Evolutionary conservation across 2,329 filamentous ascomycete genomes (phyloP), one percentile per base, ranked within the genome.

Genomic region (Chrysoporthe cubensis): DNA sequence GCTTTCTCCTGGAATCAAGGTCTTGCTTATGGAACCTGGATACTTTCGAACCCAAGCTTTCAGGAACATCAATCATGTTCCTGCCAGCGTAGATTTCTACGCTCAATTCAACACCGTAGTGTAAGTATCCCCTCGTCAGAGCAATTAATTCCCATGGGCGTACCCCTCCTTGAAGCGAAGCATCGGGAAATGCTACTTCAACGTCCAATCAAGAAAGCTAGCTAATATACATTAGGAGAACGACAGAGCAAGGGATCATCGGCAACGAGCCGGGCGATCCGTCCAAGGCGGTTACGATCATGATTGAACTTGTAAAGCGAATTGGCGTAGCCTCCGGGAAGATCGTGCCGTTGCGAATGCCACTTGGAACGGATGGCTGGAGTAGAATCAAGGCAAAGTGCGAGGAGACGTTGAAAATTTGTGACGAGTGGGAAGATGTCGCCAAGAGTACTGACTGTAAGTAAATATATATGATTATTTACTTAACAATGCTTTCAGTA

Each of bases 351-450:
- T 71, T 88, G 8, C 77, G 86, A 42, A 80, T 85, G 16, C 79
- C 85, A 0, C 77, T 88, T 13, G 86, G 86, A 0, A 84, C 79
- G 0, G 86, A 88, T 75, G 83, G 84, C 0, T 87, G 83, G 73
- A 72, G 73, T 1, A 76, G 71, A 4, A 81, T 88, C 32, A 83
- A 78, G 71, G 72, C 75, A 0, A 88, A 87, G 76, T 78, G 87
- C 32, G 81, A 87, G 56, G 75, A 76, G 14, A 85, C 84, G 61
- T 66, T 77, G 43, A 80, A 84, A 70, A 81, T 82, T 5, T 80
- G 83, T n/a, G 77, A 81, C 8, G 82, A 81, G 61, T 86, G 83
- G 74, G 81, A 85, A 74, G 79, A 81, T 21, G 74, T 84, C 59
- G 81, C 80, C 3, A 84, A 80, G 67, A 84, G 82, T 66, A 84